phyloP scores from a whole-genome alignment of 2,329 filamentous ascomycete species.

The Dendryphion nanum region DNA sequence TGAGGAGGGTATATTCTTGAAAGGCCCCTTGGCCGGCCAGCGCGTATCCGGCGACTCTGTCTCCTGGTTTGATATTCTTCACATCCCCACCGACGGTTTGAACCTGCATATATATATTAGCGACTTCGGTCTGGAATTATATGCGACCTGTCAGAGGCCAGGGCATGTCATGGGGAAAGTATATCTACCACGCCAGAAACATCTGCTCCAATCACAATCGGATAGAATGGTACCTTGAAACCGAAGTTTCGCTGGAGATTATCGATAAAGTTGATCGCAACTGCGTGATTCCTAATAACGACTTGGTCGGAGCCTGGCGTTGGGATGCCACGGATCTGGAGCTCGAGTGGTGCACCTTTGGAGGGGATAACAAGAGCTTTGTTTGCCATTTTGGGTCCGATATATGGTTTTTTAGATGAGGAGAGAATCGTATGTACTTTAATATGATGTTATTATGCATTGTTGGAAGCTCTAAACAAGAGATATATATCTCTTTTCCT shows the following conservation, averaged over 20 bases:
- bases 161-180: too few species aligned
- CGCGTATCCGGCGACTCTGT: conserved; percentile 38
- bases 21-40: conserved; percentile 11
- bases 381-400: too few species aligned
- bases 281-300: conserved; percentile 30
- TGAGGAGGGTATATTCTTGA: conserved; percentile 27
- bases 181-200: too few species aligned
- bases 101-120: too few species aligned
- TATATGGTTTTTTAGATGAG: too few species aligned
- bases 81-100: conserved; percentile 43
- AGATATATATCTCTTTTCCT: too few species aligned
- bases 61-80: conserved; percentile 38
- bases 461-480: too few species aligned
- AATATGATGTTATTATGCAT: too few species aligned
- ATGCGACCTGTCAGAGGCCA: too few species aligned
- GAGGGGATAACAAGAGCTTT: neutral
- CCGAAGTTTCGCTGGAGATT: neutral
- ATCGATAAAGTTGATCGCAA: conserved; percentile 43
- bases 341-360: neutral
- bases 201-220: neutral
- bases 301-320: conserved; percentile 17
- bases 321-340: conserved; percentile 6
- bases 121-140: too few species aligned
- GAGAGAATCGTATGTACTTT: too few species aligned
- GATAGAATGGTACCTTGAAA: neutral